Conservation (phyloP, 164 flowering plant species). For the Vitis rupestris region DNA sequence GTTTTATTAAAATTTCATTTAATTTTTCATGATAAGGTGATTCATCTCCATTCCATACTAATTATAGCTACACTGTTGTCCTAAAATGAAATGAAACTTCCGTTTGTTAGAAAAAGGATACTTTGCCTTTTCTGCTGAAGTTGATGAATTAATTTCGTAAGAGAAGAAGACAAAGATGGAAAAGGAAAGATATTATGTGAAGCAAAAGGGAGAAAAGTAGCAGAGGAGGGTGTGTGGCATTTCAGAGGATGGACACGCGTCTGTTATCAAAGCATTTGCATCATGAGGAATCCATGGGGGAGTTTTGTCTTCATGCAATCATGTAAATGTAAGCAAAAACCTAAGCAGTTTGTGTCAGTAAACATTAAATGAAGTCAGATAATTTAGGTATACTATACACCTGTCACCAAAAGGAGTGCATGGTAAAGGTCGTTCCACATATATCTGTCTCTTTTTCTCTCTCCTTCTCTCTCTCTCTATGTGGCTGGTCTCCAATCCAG, state of each 20-base stretch:
- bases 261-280: slow-evolving; percentile 8
- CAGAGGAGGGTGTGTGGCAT: not conserved
- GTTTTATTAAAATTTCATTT: too few relatives aligned
- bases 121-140: too few relatives aligned
- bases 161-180: too few relatives aligned
- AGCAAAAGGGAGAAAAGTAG: too few relatives aligned
- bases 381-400: slow-evolving; percentile 18
- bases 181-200: too few relatives aligned
- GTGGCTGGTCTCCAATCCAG: too few relatives aligned
- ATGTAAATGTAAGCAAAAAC: slow-evolving; percentile 3
- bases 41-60: too few relatives aligned
- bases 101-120: too few relatives aligned
- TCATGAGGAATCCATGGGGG: slow-evolving; percentile 23
- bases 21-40: too few relatives aligned
- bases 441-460: slow-evolving; percentile 12
- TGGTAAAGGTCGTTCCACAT: slow-evolving; percentile 13
- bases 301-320: slow-evolving; percentile 9
- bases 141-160: too few relatives aligned
- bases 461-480: not conserved
- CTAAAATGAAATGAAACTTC: too few relatives aligned
- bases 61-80: too few relatives aligned
- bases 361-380: slow-evolving; percentile 23
- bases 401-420: slow-evolving; percentile 25
- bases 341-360: slow-evolving; percentile 6
- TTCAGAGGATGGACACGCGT: slow-evolving; percentile 19